phyloP scores from a whole-genome alignment of 768 basidiomycete species.

The Suillus clintonianus region DNA sequence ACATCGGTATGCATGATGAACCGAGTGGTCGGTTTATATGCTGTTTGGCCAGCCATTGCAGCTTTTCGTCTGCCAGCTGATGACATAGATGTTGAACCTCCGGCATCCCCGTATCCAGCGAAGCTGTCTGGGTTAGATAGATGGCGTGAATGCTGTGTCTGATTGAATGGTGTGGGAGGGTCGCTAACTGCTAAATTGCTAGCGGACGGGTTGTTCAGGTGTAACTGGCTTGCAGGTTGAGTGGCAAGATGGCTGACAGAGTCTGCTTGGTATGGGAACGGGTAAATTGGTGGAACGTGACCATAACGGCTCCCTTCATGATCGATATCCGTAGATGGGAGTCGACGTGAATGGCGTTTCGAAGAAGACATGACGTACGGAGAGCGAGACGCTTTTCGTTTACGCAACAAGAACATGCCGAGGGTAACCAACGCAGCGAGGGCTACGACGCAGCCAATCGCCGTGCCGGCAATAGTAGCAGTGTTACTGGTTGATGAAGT shows the following conservation, averaged over 20 bases:
- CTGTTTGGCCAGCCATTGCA: slow-evolving; percentile 47
- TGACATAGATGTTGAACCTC: slow-evolving; percentile 24
- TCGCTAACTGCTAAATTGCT: background rate
- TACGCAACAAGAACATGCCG: slow-evolving; percentile 50
- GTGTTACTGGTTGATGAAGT: slow-evolving; percentile 37
- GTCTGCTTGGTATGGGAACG: slow-evolving; percentile 32
- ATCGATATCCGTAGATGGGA: slow-evolving; percentile 43
- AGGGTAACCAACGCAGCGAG: slow-evolving; percentile 53
- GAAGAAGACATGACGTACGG: slow-evolving; percentile 31
- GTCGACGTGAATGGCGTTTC: slow-evolving; percentile 31
- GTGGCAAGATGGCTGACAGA: slow-evolving; percentile 15
- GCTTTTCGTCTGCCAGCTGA: slow-evolving; percentile 56
- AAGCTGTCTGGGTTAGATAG: slow-evolving; percentile 23
- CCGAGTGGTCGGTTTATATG: slow-evolving; percentile 46
- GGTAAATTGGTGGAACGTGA: slow-evolving; percentile 36
- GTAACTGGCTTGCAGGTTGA: slow-evolving; percentile 4
- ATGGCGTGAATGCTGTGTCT: slow-evolving; percentile 16
- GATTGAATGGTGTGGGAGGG: background rate
- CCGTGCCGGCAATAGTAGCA: slow-evolving; percentile 49
- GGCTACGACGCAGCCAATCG: slow-evolving; percentile 54
- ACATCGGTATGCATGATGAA: slow-evolving; percentile 71
- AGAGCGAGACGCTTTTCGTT: slow-evolving; percentile 20
- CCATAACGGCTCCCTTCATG: slow-evolving; percentile 20
- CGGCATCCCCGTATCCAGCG: slow-evolving; percentile 18
- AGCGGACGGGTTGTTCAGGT: slow-evolving; percentile 7